Conservation (phyloP, 495 filamentous ascomycete species). For the Lophiostoma macrostomum region DNA sequence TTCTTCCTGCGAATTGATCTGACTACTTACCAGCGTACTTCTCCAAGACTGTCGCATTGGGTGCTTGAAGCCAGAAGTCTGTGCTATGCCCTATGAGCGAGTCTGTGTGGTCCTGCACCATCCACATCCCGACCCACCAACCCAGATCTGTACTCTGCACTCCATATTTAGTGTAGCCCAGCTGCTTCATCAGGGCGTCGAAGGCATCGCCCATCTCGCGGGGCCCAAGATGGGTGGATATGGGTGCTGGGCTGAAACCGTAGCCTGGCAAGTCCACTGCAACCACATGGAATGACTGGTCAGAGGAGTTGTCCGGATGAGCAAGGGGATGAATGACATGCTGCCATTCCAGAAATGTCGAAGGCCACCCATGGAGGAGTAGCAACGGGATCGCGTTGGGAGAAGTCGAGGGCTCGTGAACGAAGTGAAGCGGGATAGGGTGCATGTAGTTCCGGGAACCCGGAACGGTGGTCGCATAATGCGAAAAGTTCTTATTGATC, state of each 20-base stretch:
- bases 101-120: background rate
- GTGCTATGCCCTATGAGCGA: background rate
- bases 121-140: background rate
- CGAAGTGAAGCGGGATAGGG: background rate
- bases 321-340: background rate
- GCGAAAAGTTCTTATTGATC: constrained; percentile 4
- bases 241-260: background rate
- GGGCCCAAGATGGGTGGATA: background rate
- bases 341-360: constrained; percentile 1
- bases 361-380: constrained; percentile 4
- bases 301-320: background rate
- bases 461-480: background rate
- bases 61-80: no score
- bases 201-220: background rate
- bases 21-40: no score
- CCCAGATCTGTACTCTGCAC: constrained; percentile 1
- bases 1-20: no score
- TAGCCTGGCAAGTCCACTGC: constrained; percentile 1
- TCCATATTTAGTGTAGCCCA: background rate
- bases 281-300: background rate
- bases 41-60: no score
- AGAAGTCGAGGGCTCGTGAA: background rate
- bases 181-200: background rate
- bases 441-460: background rate
- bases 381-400: background rate